These are phyloP conservation scores for Voacanga thouarsii DNA, from an alignment of 257 asterid species.

Conservation along the genomic window DNA sequence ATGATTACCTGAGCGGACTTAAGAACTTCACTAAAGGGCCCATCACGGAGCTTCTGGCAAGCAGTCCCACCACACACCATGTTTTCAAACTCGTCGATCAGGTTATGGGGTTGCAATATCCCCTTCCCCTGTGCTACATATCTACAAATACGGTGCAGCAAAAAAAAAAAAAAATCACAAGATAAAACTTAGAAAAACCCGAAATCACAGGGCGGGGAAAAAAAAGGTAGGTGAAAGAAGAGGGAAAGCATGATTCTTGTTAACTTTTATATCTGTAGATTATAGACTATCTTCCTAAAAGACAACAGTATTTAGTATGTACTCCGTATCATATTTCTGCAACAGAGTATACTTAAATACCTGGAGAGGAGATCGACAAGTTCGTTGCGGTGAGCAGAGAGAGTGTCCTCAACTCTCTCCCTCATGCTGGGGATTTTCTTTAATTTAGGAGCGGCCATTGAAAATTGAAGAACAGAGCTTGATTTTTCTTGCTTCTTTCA, in stretches of 20 bases:
- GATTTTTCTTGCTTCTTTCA: not conserved
- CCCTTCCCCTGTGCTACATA: slow-evolving; percentile 97
- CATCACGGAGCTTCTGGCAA: slow-evolving; percentile 50
- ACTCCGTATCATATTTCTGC: not conserved
- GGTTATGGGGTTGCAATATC: slow-evolving; percentile 79
- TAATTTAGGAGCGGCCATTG: slow-evolving; percentile 53
- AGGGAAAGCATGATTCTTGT: not conserved
- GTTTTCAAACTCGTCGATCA: slow-evolving; percentile 81
- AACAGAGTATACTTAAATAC: slow-evolving; percentile 21
- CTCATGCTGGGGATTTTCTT: slow-evolving; percentile 70
- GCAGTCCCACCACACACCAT: slow-evolving; percentile 45
- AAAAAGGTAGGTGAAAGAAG: not conserved
- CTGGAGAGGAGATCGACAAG: slow-evolving; percentile 87
- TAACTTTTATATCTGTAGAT: not conserved
- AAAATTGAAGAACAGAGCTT: not conserved
- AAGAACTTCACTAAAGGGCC: slow-evolving; percentile 77
- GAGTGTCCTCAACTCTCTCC: slow-evolving; percentile 90
- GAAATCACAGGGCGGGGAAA: not conserved
- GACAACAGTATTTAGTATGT: no score
- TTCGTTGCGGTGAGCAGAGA: slow-evolving; percentile 82
- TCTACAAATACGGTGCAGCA: slow-evolving; percentile 32
- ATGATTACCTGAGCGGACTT: slow-evolving; percentile 68
- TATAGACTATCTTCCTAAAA: no score
- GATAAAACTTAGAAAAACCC: not conserved
- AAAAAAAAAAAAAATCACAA: not conserved